phyloP scores from a whole-genome alignment of 2,329 filamentous ascomycete genomes.

The Diplodia seriata region DNA sequence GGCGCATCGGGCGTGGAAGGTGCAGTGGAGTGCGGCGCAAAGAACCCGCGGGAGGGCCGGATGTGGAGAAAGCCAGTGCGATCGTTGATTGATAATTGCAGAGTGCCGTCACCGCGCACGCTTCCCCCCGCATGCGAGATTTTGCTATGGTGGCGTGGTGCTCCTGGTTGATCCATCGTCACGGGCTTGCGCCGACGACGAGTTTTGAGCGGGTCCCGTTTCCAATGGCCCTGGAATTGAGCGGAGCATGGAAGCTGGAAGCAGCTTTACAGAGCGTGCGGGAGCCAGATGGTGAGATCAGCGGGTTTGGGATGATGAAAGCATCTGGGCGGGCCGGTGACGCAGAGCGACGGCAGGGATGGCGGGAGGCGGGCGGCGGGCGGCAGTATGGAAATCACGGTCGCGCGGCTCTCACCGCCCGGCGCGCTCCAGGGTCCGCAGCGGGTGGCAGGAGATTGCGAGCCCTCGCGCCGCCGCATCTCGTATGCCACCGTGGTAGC shows the following conservation, averaged over 20 bases:
- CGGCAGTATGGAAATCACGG: not conserved
- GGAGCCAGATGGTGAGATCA: not conserved
- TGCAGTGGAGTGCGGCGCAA: not conserved
- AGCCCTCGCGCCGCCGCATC: not conserved
- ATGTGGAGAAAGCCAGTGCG: constrained; percentile 18
- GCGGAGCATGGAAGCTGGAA: not conserved
- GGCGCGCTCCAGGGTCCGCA: constrained; percentile 14
- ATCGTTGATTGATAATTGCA: not conserved
- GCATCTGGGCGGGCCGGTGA: not conserved
- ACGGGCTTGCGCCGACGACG: not conserved
- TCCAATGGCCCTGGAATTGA: not conserved
- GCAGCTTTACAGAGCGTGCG: not conserved
- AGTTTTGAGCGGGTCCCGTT: not conserved
- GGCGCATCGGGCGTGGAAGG: constrained; percentile 20
- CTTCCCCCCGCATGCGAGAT: not conserved
- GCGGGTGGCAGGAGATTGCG: constrained; percentile 11
- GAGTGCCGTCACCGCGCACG: not conserved
- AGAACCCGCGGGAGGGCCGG: constrained; percentile 1
- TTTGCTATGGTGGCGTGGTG: not conserved
- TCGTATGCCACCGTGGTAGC: constrained; percentile 29
- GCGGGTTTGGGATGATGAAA: not conserved
- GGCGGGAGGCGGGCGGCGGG: not conserved
- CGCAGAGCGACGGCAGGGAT: constrained; percentile 18
- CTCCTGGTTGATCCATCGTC: not conserved
- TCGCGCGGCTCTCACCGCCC: constrained; percentile 7